phyloP scores from a whole-genome alignment of 2,329 filamentous ascomycete species.

The Nemania abortiva region DNA sequence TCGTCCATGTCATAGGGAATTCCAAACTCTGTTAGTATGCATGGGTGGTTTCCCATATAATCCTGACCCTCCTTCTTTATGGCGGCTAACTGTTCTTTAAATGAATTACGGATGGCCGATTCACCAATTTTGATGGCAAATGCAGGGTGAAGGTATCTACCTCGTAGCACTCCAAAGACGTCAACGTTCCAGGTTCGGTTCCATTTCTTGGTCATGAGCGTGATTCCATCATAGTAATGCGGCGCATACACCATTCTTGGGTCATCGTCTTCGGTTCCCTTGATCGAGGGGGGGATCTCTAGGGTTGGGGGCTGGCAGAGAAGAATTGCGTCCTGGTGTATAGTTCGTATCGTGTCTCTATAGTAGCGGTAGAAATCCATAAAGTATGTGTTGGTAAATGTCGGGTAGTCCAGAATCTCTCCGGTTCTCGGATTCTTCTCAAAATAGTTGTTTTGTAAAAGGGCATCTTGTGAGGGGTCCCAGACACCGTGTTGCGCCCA shows the following conservation, averaged over 20 bases:
- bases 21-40: constrained; percentile 93
- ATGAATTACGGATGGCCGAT: constrained; percentile 92
- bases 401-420: constrained; percentile 79
- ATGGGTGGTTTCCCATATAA: constrained; percentile 88
- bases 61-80: constrained; percentile 90
- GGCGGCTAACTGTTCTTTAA: constrained; percentile 85
- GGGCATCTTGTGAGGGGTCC: constrained; percentile 81
- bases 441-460: constrained; percentile 91
- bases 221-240: constrained; percentile 97
- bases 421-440: constrained; percentile 80
- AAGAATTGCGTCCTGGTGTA: constrained; percentile 86
- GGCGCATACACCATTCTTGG: constrained; percentile 90
- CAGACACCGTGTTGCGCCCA: constrained; percentile 98
- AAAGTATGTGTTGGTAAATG: constrained; percentile 92
- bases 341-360: constrained; percentile 76
- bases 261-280: constrained; percentile 89
- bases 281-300: constrained; percentile 89
- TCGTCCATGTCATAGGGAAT: constrained; percentile 99
- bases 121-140: constrained; percentile 95
- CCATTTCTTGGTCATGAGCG: constrained; percentile 98
- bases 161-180: constrained; percentile 89
- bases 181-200: constrained; percentile 98
- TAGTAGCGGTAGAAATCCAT: constrained; percentile 87
- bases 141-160: constrained; percentile 86
- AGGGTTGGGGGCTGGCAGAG: constrained; percentile 92